phyloP scores from a whole-genome alignment of 148 eudicot species.

The Pharnaceum exiguum region DNA sequence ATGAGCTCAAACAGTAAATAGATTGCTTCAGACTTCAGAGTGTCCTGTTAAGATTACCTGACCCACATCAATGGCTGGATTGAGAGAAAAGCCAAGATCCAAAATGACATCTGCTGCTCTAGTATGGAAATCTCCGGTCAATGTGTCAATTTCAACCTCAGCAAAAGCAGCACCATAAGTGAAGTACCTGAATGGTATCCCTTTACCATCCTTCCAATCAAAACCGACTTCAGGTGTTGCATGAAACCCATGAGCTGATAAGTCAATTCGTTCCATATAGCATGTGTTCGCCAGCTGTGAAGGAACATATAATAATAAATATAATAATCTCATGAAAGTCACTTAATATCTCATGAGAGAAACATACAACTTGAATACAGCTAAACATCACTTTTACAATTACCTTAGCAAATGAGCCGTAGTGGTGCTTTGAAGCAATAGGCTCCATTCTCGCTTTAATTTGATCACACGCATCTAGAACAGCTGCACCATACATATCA shows the following conservation, averaged over 20 bases:
- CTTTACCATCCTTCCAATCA: constrained; percentile 85
- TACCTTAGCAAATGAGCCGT: constrained; percentile 78
- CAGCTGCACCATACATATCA: constrained; percentile 96
- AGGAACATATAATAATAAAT: no score
- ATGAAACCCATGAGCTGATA: constrained; percentile 92
- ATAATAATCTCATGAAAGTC: no score
- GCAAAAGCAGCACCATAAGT: constrained; percentile 96
- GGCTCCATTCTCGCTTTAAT: constrained; percentile 89
- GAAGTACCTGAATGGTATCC: constrained; percentile 76
- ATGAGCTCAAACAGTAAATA: no score
- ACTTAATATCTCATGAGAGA: background rate
- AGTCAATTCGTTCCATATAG: constrained; percentile 82
- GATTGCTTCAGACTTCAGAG: background rate
- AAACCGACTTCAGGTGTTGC: constrained; percentile 85
- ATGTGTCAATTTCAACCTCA: constrained; percentile 88
- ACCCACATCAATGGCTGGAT: constrained; percentile 97
- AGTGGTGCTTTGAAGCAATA: constrained; percentile 47
- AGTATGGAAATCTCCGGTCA: constrained; percentile 94
- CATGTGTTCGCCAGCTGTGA: constrained; percentile 71
- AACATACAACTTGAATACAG: background rate
- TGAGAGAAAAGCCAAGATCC: constrained; percentile 88
- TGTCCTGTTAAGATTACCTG: constrained; percentile 60
- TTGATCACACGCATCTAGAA: constrained; percentile 95
- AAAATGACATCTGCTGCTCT: constrained; percentile 70
- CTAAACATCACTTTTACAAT: background rate